Base-by-base conservation (phyloP, 768 basidiomycete genomes). In the Nidularia sp. region DNA sequence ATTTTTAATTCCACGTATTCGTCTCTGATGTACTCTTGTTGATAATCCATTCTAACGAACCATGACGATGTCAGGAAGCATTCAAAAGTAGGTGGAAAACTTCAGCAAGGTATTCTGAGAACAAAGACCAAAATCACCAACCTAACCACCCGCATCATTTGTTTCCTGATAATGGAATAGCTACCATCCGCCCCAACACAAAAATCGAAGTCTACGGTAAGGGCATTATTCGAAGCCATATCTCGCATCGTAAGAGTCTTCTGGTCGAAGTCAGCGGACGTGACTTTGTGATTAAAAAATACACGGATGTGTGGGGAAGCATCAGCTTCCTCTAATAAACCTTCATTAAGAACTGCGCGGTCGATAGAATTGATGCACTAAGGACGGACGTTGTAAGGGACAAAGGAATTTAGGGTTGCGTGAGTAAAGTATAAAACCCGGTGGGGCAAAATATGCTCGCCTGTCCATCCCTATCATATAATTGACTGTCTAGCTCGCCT, bases 1-100 rank as follows among this genome's bases (percentile, higher is more conserved):
- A 99, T 93, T 75, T 88, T 91, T 54, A 98, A 80, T 76, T 99
- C 96, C 63, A 98, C 78, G 71, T 98, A 99, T 66, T 95, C 93
- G 64, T 98, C 92, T 52, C 84, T 86, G 65, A 98, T 93, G 72
- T 96, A 98, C 68, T 88, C 86, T 70, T 98, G 96, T 63, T 88
- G 84, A 72, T 88, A 97, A 75, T 96, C 81, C 87, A 97, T 93
- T 69, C 96, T 97, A 66, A 56, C 60, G 44, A 25, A 57, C 53
- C 57, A 62, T 56, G 55, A 56, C 42, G 55, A 25, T 25, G 25
- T 64, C 59, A 65, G 54, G 62, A 61, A 61, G 59, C 57, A 60
- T 68, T 51, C 10, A 9, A 29, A 45, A 12, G 39, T 5, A 58
- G 58, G 63, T 65, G 60, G 65, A 61, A 69, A 66, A 61, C 55